Evolutionary conservation across 2,329 filamentous ascomycete species (phyloP).

Genomic region (Bretziella fagacearum): DNA sequence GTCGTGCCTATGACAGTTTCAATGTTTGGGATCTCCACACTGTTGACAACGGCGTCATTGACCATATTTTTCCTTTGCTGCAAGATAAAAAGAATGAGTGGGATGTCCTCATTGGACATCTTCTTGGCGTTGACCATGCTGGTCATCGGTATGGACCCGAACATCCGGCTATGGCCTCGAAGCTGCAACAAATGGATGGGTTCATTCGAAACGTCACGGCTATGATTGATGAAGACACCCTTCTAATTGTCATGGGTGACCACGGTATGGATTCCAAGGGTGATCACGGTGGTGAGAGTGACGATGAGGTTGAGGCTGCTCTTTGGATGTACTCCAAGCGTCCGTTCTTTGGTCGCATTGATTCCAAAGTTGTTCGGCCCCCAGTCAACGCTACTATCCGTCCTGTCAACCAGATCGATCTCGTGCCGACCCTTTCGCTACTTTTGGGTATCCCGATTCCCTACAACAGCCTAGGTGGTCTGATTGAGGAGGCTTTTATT

Average conservation of each 20-base stretch:
- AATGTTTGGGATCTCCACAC: conserved; percentile 98
- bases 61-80: conserved; percentile 76
- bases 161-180: conserved; percentile 79
- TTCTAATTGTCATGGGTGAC: conserved; percentile 95
- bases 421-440: conserved; percentile 80
- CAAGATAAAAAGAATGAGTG: conserved; percentile 51
- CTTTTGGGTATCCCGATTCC: conserved; percentile 84
- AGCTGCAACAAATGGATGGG: conserved; percentile 77
- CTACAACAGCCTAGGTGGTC: conserved; percentile 84
- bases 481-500: conserved; percentile 86
- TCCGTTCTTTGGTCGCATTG: conserved; percentile 63
- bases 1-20: conserved; percentile 84
- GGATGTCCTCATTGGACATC: conserved; percentile 92
- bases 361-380: conserved; percentile 38
- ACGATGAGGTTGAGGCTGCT: conserved; percentile 86
- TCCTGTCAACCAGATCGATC: conserved; percentile 71
- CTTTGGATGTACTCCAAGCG: conserved; percentile 97
- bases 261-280: conserved; percentile 97
- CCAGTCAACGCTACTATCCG: conserved; percentile 60
- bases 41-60: conserved; percentile 84
- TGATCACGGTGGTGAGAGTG: conserved; percentile 94
- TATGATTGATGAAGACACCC: conserved; percentile 63
- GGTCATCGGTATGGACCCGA: conserved; percentile 91
- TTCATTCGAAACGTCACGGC: conserved; percentile 58
- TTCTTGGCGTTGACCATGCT: conserved; percentile 89